These are phyloP conservation scores for Bretschneidera sinensis DNA, from an alignment of 345 rosid genomes.

Conservation along the genomic window DNA sequence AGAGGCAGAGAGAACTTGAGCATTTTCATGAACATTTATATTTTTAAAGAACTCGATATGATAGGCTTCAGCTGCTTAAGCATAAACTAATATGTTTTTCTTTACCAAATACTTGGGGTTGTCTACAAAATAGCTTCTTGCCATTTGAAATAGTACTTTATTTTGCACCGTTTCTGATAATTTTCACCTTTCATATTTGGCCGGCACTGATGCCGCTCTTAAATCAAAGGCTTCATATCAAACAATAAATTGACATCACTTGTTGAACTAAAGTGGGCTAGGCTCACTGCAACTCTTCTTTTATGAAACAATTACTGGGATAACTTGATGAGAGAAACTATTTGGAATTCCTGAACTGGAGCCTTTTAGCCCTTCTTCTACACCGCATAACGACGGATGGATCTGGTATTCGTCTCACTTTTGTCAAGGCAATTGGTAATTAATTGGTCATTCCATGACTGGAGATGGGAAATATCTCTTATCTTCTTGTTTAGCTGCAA, in stretches of 20 bases:
- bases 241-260: neutral
- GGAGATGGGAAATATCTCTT: neutral
- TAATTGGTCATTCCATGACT: neutral
- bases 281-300: too few relatives aligned
- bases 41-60: neutral
- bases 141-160: too few relatives aligned
- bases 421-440: neutral
- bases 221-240: too few relatives aligned
- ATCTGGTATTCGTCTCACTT: too few relatives aligned
- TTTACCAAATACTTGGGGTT: neutral
- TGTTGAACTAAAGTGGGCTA: too few relatives aligned
- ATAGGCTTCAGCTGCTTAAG: neutral
- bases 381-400: too few relatives aligned
- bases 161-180: too few relatives aligned
- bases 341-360: too few relatives aligned
- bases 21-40: slow-evolving; percentile 3
- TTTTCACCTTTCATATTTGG: too few relatives aligned
- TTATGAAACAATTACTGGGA: neutral
- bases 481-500: neutral
- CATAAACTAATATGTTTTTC: neutral
- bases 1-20: neutral
- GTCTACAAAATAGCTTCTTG: neutral
- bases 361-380: too few relatives aligned
- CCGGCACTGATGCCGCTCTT: too few relatives aligned
- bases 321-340: neutral